These are phyloP conservation scores for Penicillium olsonii DNA, from an alignment of 2,329 filamentous ascomycete genomes.

Conservation along the genomic window DNA sequence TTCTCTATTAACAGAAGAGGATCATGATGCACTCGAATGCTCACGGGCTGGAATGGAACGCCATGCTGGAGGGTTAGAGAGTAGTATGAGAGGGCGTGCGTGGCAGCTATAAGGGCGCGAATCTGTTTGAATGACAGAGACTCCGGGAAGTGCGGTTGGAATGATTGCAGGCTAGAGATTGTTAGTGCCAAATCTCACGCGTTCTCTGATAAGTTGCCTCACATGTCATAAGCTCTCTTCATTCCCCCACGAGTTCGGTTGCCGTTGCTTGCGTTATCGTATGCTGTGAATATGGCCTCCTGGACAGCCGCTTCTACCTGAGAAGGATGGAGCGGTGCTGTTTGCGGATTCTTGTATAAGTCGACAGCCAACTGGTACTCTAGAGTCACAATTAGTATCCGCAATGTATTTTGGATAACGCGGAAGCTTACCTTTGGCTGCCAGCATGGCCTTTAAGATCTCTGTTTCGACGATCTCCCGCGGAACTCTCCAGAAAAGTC, in stretches of 20 bases:
- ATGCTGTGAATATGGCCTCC: constrained; percentile 55
- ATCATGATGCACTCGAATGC: constrained; percentile 64
- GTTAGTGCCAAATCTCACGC: constrained; percentile 8
- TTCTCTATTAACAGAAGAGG: constrained; percentile 61
- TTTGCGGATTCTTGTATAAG: constrained; percentile 38
- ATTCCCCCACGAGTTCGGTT: constrained; percentile 64
- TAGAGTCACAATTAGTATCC: constrained; percentile 22
- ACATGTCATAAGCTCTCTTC: constrained; percentile 62
- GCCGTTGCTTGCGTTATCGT: constrained; percentile 67
- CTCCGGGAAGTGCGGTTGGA: constrained; percentile 43
- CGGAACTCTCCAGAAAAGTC: constrained; percentile 53
- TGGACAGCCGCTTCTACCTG: constrained; percentile 57
- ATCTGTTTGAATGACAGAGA: constrained; percentile 47
- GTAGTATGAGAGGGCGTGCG: constrained; percentile 66
- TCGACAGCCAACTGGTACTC: constrained; percentile 46
- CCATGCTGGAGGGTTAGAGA: constrained; percentile 64
- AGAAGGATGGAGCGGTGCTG: constrained; percentile 40
- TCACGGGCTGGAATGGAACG: constrained; percentile 66
- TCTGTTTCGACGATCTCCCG: constrained; percentile 56
- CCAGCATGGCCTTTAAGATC: constrained; percentile 58
- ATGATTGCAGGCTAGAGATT: constrained; percentile 41
- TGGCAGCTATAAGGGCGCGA: constrained; percentile 59
- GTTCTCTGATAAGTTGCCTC: constrained; percentile 25
- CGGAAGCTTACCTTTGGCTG: constrained; percentile 42
- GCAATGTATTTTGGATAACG: neutral